Base-by-base conservation (phyloP, 768 basidiomycete species). In the Collybia sordida region DNA sequence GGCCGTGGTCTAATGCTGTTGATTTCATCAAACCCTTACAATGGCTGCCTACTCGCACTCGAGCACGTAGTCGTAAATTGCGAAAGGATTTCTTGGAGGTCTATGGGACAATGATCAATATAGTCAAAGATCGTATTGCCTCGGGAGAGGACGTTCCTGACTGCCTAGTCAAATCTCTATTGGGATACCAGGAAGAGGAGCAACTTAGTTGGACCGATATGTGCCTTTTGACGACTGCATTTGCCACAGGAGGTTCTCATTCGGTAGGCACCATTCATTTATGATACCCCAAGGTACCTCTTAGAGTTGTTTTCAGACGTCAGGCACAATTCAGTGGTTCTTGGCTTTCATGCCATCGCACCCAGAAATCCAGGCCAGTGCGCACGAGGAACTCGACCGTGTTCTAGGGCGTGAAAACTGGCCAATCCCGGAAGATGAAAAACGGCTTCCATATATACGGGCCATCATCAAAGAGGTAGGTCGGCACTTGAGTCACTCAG, bases 11-110 rank as follows among this genome's bases (percentile, higher is more conserved):
- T 0, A 78, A 78, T 46, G 46, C 69, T 4, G 65, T 73, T 31
- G 78, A 79, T 56, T 79, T 77, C 50, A 46, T 77, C 1, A 61
- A 67, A 18, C 54, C 69, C 1, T 65, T 78, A 18, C 77, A 77
- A 46, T 59, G 57, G 43, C 46, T 78, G 1, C 75, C 73, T 2
- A 69, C 62, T 21, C 38, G 45, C 9, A 72, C 70, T 62, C 64
- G 56, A 6, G 50, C 65, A 1, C 73, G 78, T 3, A 75, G 64
- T 5, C 59, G 56, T 22, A 67, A 65, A 19, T 69, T 79, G 3
- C 73, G 74, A 41, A 43, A 62, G 1, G 70, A 62, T 21, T 55
- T 74, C 15, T 51, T 73, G 11, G 63, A 68, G 3, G 63, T 64
- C 0, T 73, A 74, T 49, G 70, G 73, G 1, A 59, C 59, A 4